A percentile compares a stretch with the other conserved stretches of the same genome.
Conservation (phyloP, 2,329 filamentous ascomycete genomes). For the Penicillium sp. region DNA sequence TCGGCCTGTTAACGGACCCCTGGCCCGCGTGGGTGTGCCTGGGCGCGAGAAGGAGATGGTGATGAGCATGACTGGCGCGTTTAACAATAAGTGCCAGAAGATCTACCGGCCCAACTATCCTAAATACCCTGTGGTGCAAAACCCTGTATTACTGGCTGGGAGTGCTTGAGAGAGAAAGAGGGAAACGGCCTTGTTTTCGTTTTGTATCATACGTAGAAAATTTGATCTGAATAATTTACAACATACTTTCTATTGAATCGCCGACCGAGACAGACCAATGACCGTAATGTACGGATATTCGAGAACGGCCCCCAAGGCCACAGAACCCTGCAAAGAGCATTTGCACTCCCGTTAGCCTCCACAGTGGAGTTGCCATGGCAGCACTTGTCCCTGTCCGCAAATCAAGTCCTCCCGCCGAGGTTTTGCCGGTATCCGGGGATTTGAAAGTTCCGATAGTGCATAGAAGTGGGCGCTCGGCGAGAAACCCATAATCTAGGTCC, state of each 20-base stretch:
- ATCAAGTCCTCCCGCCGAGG: background rate
- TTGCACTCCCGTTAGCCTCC: too few species aligned
- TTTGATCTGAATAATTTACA: too few species aligned
- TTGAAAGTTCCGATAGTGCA: background rate
- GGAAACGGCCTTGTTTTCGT: too few species aligned
- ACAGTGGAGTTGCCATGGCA: background rate
- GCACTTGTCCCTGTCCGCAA: background rate
- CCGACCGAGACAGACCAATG: too few species aligned
- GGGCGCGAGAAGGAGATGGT: slow-evolving; percentile 22
- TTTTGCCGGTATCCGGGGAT: background rate
- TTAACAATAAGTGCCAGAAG: slow-evolving; percentile 26
- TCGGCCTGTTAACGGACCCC: slow-evolving; percentile 18
- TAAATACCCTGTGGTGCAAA: slow-evolving; percentile 24
- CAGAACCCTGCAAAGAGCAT: too few species aligned
- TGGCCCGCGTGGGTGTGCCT: slow-evolving; percentile 25
- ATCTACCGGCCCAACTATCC: slow-evolving; percentile 23
- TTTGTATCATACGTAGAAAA: too few species aligned
- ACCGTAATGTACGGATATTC: too few species aligned
- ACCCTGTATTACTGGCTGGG: too few species aligned
- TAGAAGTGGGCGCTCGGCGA: too few species aligned
- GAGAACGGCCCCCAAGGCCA: too few species aligned
- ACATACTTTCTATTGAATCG: too few species aligned
- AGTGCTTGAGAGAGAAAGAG: too few species aligned
- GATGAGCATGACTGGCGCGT: slow-evolving; percentile 20
- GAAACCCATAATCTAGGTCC: background rate